These are phyloP conservation scores for Ajuga chamaepitys DNA, from an alignment of 257 asterid genomes.

Conservation along the genomic window DNA sequence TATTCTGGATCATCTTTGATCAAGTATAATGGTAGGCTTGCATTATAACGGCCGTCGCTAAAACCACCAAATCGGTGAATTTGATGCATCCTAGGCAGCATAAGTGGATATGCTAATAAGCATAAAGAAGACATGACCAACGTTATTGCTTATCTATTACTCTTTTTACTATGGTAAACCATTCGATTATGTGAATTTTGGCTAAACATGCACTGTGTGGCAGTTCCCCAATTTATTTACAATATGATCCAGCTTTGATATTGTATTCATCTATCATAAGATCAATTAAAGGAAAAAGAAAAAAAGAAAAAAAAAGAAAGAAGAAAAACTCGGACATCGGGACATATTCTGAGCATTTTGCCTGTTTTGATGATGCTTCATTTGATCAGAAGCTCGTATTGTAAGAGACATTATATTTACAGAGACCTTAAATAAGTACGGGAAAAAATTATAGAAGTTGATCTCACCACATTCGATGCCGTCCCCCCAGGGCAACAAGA, in stretches of 20 bases:
- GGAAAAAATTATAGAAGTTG: too few species aligned
- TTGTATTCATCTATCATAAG: too few species aligned
- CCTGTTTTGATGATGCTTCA: background rate
- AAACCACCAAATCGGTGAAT: background rate
- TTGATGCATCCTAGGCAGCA: background rate
- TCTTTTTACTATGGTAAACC: background rate
- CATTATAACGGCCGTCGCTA: background rate
- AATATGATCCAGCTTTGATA: background rate
- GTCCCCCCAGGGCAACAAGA: conserved; percentile 96
- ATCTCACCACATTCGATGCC: conserved; percentile 89
- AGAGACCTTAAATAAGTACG: too few species aligned
- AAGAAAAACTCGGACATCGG: background rate
- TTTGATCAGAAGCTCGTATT: background rate
- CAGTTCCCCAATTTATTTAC: too few species aligned
- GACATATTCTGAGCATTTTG: background rate
- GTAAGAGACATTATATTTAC: background rate
- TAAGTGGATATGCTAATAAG: background rate
- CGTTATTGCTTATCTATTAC: background rate
- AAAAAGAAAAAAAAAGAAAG: background rate
- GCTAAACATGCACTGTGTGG: too few species aligned
- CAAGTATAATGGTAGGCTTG: background rate
- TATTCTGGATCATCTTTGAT: too few species aligned
- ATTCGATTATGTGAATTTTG: too few species aligned
- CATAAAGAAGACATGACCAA: background rate
- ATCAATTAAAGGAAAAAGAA: background rate